Base-by-base conservation (phyloP, 495 filamentous ascomycete species). In the Cudoniella acicularis region DNA sequence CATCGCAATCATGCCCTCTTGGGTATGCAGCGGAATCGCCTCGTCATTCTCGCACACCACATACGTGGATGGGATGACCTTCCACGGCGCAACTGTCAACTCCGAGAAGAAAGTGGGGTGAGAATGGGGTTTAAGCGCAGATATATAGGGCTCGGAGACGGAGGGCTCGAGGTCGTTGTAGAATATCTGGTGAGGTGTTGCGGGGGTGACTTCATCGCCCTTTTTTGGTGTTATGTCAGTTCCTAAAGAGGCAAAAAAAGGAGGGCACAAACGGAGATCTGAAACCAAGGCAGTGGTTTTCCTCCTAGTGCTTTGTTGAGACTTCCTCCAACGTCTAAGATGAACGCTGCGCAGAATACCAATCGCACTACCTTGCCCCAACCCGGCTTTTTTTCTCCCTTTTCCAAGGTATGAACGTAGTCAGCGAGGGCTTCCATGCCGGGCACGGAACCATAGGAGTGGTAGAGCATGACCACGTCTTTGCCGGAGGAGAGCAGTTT, bases 401-500 rank as follows among this genome's bases (percentile, higher is more conserved):
- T 50, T 24, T 49, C 48, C 10, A 57, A 23, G 1, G 27, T 24
- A 22, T 61, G 48, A 10, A 62, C 2, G 21, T 59, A 62, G 3
- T 55, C 21, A 2, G 3, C 20, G 26, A 70, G 64, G 10, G 67
- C 72, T 50, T 77, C 72, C 10, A 69, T 69, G 62, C 72, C 73
- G 6, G 69, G 54, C 30, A 75, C 52, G 0, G 72, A 70, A 2
- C 75, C 72, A 55, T 73, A 75, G 1, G 72, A 76, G 46, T 77
- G 75, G 3, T 64, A 70, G 22, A 76, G 13, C 4, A 71, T 45
- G 48, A 75, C 67, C n/a, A 73, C 70, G 22, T 76, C 68, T 36
- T 66, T 70, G 10, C 70, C 71, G 0, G 48, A 36, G 16, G 69
- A 65, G 13, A 62, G 43, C 1, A 66, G 55, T 26, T 79, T 76